Evolutionary conservation across 2,329 filamentous ascomycete species (phyloP).

Genomic region (Talaromyces marneffei): DNA sequence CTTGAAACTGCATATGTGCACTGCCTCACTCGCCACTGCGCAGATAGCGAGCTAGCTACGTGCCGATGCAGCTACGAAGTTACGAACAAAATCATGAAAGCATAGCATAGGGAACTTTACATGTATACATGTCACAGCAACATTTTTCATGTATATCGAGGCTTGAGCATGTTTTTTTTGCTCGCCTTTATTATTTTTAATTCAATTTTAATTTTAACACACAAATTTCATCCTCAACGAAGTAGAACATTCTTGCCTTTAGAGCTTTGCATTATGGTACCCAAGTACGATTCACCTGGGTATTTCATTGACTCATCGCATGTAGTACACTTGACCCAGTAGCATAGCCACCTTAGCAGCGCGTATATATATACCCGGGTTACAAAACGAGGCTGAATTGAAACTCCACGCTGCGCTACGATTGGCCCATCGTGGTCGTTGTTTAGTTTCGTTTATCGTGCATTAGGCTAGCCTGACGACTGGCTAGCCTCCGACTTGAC

Average conservation of each 20-base stretch:
- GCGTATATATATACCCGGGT: neutral
- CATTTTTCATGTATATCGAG: neutral
- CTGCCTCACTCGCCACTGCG: neutral
- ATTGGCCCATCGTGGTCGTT: neutral
- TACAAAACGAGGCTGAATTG: neutral
- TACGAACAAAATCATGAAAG: neutral
- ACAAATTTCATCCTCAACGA: neutral
- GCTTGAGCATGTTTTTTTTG: neutral
- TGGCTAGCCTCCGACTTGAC: neutral
- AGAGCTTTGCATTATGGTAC: neutral
- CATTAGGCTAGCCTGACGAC: neutral
- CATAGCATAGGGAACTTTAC: neutral
- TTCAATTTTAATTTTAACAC: neutral
- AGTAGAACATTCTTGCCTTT: neutral
- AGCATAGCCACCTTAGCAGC: neutral
- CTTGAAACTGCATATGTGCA: neutral
- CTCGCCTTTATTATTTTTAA: neutral
- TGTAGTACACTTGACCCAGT: neutral
- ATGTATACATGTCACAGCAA: slow-evolving; percentile 5
- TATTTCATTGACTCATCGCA: no score
- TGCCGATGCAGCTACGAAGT: slow-evolving; percentile 2
- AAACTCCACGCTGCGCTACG: neutral
- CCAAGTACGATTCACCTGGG: neutral
- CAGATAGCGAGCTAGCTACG: neutral
- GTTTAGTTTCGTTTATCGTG: neutral